Conservation (phyloP, 1,284 basidiomycete genomes). For the Earliella scabrosa region DNA sequence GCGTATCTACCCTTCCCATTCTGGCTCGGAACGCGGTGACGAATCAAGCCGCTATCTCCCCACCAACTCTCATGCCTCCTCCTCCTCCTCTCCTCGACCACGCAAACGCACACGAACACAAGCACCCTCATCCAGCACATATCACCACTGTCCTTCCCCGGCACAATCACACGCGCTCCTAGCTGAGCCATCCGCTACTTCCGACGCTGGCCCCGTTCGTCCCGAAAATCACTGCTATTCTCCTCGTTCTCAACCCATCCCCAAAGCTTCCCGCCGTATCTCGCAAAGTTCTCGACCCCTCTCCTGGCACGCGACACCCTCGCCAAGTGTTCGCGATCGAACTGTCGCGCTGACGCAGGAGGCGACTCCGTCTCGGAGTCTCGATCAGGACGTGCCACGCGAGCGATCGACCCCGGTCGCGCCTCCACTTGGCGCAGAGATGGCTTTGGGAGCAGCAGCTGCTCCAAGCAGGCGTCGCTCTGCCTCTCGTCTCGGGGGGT, state of each 20-base stretch:
- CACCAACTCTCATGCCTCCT: not conserved
- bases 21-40: constrained; percentile 9
- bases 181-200: constrained; percentile 4
- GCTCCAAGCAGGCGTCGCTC: not conserved
- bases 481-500: too few species aligned
- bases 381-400: not conserved
- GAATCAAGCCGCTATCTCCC: not conserved
- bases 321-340: not conserved
- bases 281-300: not conserved
- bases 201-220: constrained; percentile 16
- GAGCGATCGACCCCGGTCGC: not conserved
- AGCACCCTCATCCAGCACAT: constrained; percentile 8
- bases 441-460: not conserved
- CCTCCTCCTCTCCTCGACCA: not conserved
- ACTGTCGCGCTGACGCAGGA: not conserved
- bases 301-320: not conserved
- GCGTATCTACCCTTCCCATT: not conserved
- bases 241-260: constrained; percentile 3
- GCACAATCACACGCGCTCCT: constrained; percentile 4
- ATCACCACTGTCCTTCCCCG: constrained; percentile 10
- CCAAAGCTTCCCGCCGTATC: not conserved
- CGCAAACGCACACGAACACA: not conserved
- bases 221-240: constrained; percentile 10
- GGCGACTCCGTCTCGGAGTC: not conserved
- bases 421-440: not conserved